phyloP scores from a whole-genome alignment of 352 stramenopile genomes.

The Globisporangium barbulae region DNA sequence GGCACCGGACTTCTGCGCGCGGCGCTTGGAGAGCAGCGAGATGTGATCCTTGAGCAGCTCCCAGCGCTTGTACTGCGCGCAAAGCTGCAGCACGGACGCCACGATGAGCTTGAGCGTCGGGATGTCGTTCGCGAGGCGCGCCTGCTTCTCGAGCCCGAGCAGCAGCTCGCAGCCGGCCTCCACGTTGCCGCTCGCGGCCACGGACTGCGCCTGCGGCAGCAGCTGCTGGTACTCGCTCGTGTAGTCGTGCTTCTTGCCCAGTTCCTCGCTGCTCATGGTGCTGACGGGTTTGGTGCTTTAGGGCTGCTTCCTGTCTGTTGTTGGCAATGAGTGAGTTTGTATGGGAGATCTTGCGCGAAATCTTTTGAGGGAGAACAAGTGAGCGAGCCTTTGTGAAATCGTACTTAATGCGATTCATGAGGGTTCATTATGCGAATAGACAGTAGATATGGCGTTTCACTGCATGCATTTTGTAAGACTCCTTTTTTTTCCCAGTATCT shows the following conservation, averaged over 20 bases:
- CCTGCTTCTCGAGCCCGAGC: constrained; percentile 82
- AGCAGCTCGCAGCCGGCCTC: constrained; percentile 80
- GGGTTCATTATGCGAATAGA: too few relatives aligned
- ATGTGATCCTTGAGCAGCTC: constrained; percentile 87
- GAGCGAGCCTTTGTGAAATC: too few relatives aligned
- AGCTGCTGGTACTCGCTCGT: constrained; percentile 58
- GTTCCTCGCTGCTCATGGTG: constrained; percentile 66
- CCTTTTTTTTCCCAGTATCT: too few relatives aligned
- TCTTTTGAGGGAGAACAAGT: constrained; percentile 21
- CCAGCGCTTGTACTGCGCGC: constrained; percentile 85
- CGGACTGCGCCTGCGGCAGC: constrained; percentile 60
- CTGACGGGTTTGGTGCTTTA: neutral
- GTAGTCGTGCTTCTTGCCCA: constrained; percentile 81
- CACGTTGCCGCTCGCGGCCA: constrained; percentile 72
- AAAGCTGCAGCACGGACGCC: constrained; percentile 69
- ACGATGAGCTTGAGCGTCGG: constrained; percentile 83
- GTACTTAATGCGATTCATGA: too few relatives aligned
- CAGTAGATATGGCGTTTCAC: too few relatives aligned
- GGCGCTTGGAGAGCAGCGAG: constrained; percentile 83
- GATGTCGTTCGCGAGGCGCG: constrained; percentile 80
- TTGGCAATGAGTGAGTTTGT: neutral
- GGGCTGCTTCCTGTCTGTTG: neutral
- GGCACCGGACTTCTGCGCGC: constrained; percentile 85
- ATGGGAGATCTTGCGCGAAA: constrained; percentile 10
- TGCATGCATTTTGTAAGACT: too few relatives aligned